Conservation (phyloP, 1,284 basidiomycete species). For the Marasmius tenuissimus region DNA sequence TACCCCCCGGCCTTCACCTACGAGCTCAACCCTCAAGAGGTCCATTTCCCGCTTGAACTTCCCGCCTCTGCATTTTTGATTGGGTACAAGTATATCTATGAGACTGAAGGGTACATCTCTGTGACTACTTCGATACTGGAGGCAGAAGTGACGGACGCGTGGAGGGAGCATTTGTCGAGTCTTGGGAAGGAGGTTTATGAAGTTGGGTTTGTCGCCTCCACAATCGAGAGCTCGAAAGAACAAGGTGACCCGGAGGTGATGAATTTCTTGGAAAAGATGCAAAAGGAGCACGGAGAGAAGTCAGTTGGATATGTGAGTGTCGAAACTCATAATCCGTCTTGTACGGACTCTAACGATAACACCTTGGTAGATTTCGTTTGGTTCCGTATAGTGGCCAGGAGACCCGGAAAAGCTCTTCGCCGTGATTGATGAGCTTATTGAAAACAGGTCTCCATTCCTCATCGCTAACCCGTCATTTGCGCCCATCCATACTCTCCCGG, state of each 20-base stretch:
- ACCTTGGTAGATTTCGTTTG: conserved; percentile 21
- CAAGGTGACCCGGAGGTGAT: conserved; percentile 1
- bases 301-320: conserved; percentile 18
- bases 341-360: not conserved
- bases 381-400: conserved; percentile 19
- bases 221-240: conserved; percentile 2
- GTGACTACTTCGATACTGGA: conserved; percentile 15
- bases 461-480: not conserved
- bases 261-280: conserved; percentile 17
- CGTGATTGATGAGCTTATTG: conserved; percentile 17
- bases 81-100: not conserved
- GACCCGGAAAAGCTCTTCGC: conserved; percentile 16
- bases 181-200: conserved; percentile 11
- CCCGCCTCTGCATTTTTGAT: conserved; percentile 7
- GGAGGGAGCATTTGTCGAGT: conserved; percentile 9
- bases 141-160: conserved; percentile 11
- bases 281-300: conserved; percentile 14
- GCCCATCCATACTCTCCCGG: not conserved
- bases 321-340: not conserved
- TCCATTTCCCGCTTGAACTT: not conserved
- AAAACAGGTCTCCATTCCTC: conserved; percentile 19
- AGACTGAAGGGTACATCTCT: conserved; percentile 9
- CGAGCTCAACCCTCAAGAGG: conserved; percentile 20
- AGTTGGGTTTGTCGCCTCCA: conserved; percentile 8
- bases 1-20: conserved; percentile 21